Conservation (phyloP, 2,329 filamentous ascomycete genomes). For the Dactylellina sp. region DNA sequence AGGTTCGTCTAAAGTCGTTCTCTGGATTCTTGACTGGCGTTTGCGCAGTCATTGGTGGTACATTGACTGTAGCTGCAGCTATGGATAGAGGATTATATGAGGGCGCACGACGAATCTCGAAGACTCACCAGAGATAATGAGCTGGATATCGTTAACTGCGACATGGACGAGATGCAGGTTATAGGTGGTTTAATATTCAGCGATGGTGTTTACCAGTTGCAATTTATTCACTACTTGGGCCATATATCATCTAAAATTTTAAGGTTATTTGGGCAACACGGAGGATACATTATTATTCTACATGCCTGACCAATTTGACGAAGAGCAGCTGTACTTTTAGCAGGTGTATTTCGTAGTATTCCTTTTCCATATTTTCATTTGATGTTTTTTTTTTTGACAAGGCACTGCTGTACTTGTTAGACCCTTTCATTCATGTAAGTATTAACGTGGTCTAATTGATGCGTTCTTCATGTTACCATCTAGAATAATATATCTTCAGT, state of each 20-base stretch:
- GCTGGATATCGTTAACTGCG: not conserved
- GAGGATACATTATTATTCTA: conserved; percentile 7
- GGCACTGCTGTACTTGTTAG: not conserved
- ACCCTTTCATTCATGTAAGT: conserved; percentile 36
- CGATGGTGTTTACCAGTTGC: not conserved
- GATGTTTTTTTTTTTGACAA: no score
- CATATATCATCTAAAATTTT: conserved; percentile 16
- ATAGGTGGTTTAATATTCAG: not conserved
- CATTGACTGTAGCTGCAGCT: conserved; percentile 92
- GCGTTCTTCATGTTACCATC: conserved; percentile 3
- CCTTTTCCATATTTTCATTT: conserved; percentile 13
- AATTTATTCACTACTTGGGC: conserved; percentile 4
- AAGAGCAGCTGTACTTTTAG: conserved; percentile 47
- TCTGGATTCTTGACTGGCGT: conserved; percentile 92
- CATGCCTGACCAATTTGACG: conserved; percentile 12
- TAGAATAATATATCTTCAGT: no score
- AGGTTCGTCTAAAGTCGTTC: conserved; percentile 88
- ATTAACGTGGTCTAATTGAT: conserved; percentile 30
- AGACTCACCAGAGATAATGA: conserved; percentile 73
- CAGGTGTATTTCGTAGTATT: conserved; percentile 29
- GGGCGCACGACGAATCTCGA: conserved; percentile 84
- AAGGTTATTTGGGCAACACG: conserved; percentile 8
- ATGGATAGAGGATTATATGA: conserved; percentile 93
- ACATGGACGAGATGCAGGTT: not conserved
- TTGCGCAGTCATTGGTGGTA: conserved; percentile 94